Percentiles rank a stretch among this genome's conserved stretches.
Conservation (phyloP, 2,329 filamentous ascomycete species). For the Trichoderma sp. region DNA sequence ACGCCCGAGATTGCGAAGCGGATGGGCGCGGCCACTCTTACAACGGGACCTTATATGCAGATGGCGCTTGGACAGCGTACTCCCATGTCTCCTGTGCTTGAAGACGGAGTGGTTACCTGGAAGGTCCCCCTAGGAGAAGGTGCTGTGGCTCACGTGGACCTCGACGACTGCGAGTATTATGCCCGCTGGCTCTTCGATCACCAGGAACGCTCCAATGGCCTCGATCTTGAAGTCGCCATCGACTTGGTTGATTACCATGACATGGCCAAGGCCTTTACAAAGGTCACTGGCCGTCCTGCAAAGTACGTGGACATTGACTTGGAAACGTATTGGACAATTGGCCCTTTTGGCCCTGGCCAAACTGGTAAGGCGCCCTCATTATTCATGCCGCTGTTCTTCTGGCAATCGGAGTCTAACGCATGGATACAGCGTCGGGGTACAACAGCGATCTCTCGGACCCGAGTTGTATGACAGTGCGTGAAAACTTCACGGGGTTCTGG, state of each 20-base stretch:
- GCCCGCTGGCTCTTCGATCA: constrained; percentile 54
- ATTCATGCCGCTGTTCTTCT: too few species aligned
- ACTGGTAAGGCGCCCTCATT: too few species aligned
- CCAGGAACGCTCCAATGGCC: constrained; percentile 45
- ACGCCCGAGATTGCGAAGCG: constrained; percentile 24
- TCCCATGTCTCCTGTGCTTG: constrained; percentile 45
- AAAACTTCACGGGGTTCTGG: constrained; percentile 58
- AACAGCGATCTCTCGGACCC: constrained; percentile 39
- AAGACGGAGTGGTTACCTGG: constrained; percentile 48
- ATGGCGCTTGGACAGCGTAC: constrained; percentile 45
- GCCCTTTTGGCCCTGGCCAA: constrained; percentile 31
- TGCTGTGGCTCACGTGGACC: constrained; percentile 46
- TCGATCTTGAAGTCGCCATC: constrained; percentile 50
- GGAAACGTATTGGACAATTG: constrained; percentile 40
- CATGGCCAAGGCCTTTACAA: constrained; percentile 46
- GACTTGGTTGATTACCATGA: constrained; percentile 46
- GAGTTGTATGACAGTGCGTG: constrained; percentile 43
- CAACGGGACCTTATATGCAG: constrained; percentile 51
- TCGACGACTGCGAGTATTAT: constrained; percentile 52
- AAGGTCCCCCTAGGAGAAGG: constrained; percentile 46
- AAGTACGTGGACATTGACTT: constrained; percentile 43
- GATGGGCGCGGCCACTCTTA: constrained; percentile 46
- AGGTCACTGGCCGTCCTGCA: constrained; percentile 47
- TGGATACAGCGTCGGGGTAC: constrained; percentile 40
- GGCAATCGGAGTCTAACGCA: too few species aligned